These are phyloP conservation scores for Truncatella angustata DNA, from an alignment of 2,329 filamentous ascomycete genomes.

Conservation along the genomic window DNA sequence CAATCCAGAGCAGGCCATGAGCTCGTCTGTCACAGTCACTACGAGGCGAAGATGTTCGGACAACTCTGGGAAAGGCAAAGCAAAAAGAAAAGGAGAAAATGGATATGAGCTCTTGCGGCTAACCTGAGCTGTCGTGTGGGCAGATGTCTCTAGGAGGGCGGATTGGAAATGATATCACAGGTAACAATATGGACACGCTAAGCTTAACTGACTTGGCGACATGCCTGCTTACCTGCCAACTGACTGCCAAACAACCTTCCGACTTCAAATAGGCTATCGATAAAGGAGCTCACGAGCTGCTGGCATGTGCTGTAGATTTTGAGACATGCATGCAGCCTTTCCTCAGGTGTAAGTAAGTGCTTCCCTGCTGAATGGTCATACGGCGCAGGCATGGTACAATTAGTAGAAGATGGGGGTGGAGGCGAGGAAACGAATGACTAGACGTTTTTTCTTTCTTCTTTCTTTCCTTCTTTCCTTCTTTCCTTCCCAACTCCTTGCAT, in stretches of 20 bases:
- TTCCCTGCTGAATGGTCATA: background rate
- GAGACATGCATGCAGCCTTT: background rate
- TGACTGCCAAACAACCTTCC: too few relatives aligned
- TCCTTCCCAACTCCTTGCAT: too few relatives aligned
- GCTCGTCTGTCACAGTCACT: too few relatives aligned
- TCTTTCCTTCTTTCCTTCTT: too few relatives aligned
- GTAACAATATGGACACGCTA: background rate
- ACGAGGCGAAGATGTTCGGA: too few relatives aligned
- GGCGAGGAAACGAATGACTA: too few relatives aligned
- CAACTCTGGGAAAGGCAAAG: background rate
- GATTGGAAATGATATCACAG: background rate
- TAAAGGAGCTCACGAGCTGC: background rate
- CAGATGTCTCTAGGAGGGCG: too few relatives aligned
- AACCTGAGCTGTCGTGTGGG: too few relatives aligned
- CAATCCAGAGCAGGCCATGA: too few relatives aligned
- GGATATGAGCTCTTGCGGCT: background rate
- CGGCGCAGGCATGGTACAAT: background rate
- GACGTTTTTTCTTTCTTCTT: too few relatives aligned
- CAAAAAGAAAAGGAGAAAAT: background rate
- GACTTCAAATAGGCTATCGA: slow-evolving; percentile 1
- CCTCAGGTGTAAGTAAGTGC: too few relatives aligned
- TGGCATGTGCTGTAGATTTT: background rate
- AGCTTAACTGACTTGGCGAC: background rate
- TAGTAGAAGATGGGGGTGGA: background rate
- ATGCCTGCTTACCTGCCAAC: background rate